Conservation (phyloP, 768 basidiomycete species). For the Pleurotus cornucopiae region DNA sequence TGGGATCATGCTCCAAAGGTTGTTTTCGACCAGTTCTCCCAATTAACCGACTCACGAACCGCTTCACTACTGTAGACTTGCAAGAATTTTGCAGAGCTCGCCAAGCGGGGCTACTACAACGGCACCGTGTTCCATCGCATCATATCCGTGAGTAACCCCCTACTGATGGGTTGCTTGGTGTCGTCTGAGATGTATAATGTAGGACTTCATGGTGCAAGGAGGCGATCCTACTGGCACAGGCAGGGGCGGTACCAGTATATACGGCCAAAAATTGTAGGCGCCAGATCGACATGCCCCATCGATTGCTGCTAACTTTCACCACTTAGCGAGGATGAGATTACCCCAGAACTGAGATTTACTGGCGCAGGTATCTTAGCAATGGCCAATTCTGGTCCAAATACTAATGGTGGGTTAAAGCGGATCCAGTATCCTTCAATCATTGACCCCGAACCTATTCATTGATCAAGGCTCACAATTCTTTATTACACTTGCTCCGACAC, state of each 20-base stretch:
- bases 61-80: conserved; percentile 60
- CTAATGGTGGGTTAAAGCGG: conserved; percentile 52
- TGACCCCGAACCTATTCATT: conserved; percentile 55
- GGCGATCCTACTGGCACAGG: conserved; percentile 97
- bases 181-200: not conserved
- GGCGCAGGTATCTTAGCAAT: conserved; percentile 95
- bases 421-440: conserved; percentile 15
- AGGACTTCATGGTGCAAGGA: conserved; percentile 98
- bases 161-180: not conserved
- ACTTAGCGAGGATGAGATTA: conserved; percentile 81
- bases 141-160: conserved; percentile 56
- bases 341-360: conserved; percentile 88
- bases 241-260: conserved; percentile 85
- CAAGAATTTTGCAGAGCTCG: conserved; percentile 89
- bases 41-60: conserved; percentile 11
- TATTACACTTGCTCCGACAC: conserved; percentile 79
- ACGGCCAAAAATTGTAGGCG: conserved; percentile 81
- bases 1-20: conserved; percentile 77
- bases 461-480: conserved; percentile 89
- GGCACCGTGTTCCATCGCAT: conserved; percentile 88
- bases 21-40: conserved; percentile 10
- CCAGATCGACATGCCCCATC: not conserved
- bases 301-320: too few relatives aligned
- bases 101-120: conserved; percentile 92
- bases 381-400: conserved; percentile 97